Evolutionary conservation across 2,329 filamentous ascomycete species (phyloP).

Genomic region (Albophoma yamanashiensis): DNA sequence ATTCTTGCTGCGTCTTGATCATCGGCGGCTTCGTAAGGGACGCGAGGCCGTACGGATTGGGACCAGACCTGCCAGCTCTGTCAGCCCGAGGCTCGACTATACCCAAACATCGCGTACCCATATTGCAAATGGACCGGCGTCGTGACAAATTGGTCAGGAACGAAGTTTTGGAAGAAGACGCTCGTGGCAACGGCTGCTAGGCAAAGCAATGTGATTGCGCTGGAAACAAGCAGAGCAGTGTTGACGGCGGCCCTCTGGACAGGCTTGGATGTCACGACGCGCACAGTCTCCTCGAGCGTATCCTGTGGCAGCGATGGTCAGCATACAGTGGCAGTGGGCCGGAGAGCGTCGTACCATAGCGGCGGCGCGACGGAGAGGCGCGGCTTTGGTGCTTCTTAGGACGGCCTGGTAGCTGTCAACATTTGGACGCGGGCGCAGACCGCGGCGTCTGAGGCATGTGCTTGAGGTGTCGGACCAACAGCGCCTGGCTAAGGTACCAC

Average conservation of each 20-base stretch:
- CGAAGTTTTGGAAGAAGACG: slow-evolving; percentile 44
- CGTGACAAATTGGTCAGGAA: slow-evolving; percentile 42
- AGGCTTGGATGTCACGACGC: slow-evolving; percentile 36
- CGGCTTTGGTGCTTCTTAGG: not conserved
- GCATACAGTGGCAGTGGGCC: not conserved
- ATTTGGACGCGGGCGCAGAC: not conserved
- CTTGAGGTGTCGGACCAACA: not conserved
- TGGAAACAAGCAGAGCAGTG: slow-evolving; percentile 30
- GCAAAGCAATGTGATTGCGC: slow-evolving; percentile 32
- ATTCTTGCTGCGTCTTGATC: slow-evolving; percentile 63
- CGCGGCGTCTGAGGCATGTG: not conserved
- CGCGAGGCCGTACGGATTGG: slow-evolving; percentile 42
- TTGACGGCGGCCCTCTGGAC: slow-evolving; percentile 40
- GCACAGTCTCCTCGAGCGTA: slow-evolving; percentile 22
- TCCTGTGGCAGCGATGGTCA: slow-evolving; percentile 14
- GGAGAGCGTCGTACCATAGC: slow-evolving; percentile 1
- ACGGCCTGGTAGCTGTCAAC: not conserved
- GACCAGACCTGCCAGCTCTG: slow-evolving; percentile 26
- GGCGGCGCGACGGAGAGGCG: not conserved
- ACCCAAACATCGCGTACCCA: slow-evolving; percentile 30
- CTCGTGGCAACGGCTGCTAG: slow-evolving; percentile 38
- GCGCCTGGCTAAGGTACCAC: not conserved
- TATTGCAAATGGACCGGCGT: slow-evolving; percentile 48
- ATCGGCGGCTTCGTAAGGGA: slow-evolving; percentile 39
- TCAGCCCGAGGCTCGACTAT: slow-evolving; percentile 4